phyloP scores from a whole-genome alignment of 148 eudicot genomes.

The Amaranthus palmeri region DNA sequence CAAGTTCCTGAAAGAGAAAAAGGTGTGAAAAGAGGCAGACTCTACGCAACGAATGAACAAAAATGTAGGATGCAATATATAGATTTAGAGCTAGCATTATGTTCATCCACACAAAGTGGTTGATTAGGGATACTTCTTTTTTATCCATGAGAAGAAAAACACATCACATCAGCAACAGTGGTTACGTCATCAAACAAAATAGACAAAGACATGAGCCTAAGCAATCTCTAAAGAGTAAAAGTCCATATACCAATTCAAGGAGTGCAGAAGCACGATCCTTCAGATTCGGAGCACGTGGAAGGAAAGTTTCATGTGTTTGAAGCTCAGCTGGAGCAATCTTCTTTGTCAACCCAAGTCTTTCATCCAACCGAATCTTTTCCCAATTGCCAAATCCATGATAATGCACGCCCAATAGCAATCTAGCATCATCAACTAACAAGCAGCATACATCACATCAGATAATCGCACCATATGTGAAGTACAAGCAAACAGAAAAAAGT shows the following conservation, averaged over 20 bases:
- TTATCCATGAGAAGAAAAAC: not conserved
- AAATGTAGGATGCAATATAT: not conserved
- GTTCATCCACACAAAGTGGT: not conserved
- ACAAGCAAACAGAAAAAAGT: not conserved
- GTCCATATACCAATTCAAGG: slow-evolving; percentile 69
- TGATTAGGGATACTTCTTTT: too few species aligned
- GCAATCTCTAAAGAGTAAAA: not conserved
- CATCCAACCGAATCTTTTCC: slow-evolving; percentile 94
- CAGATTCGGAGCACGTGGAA: slow-evolving; percentile 98
- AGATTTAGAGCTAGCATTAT: not conserved
- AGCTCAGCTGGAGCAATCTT: slow-evolving; percentile 99
- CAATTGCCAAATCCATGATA: slow-evolving; percentile 98
- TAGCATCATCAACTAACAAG: slow-evolving; percentile 84
- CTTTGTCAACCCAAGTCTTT: slow-evolving; percentile 73
- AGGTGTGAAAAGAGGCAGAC: slow-evolving; percentile 6
- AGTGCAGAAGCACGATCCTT: slow-evolving; percentile 96
- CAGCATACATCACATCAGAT: slow-evolving; percentile 11
- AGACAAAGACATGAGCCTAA: not conserved
- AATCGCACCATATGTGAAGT: not conserved
- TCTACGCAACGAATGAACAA: not conserved
- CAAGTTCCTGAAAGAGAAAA: slow-evolving; percentile 55
- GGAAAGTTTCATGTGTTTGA: slow-evolving; percentile 96
- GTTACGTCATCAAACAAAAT: not conserved
- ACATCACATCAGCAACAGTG: not conserved
- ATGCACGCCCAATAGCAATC: slow-evolving; percentile 87